Base-by-base conservation (phyloP, 192 early-diverging fungal genomes). In the Gryganskiella cystojenkinii region DNA sequence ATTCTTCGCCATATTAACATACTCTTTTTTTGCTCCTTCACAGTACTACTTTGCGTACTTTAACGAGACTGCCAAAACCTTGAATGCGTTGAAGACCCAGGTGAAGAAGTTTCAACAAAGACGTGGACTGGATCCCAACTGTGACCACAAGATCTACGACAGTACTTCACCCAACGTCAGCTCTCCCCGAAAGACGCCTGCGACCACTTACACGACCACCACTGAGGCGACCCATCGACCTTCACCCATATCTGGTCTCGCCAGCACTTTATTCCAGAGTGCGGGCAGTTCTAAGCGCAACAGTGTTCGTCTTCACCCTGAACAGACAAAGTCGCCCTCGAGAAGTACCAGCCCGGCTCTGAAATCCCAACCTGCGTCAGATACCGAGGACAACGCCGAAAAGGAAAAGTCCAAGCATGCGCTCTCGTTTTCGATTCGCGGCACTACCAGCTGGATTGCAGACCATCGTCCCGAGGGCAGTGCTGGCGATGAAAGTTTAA, bases 11-110 rank as follows among this genome's bases (percentile, higher is more conserved):
- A 3, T 3, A 8, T 1, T 34, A 40, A 5, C 30, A 13, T 24
- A 9, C 33, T 10, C 1, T 50, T 6, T 22, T 52, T 24, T 63
- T 25, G 28, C 5, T 42, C 42, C n/a, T 56, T 20, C 25, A 14
- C 61, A 89, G 87, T 92, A 88, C 50, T 87, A 85, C 37, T 92
- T 92, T 67, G 85, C 90, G 4, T 90, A 89, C 76, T 90, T 92
- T 37, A 68, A 81, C 24, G 82, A 92, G 61, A 82, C 82, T 14
- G 58, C 78, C 3, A 53, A 46, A 20, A 76, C 84, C 6, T 71
- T 72, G 50, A 60, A 73, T 19, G 37, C 63, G 14, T 31, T 89
- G 15, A 61, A 66, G 43, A n/a, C 31, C 4, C 61, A 66, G 47
- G 71, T 79, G 58, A 52, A 72, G 46, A 69, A 54, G 8, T 75